Evolutionary conservation across 805 yeast species (phyloP).

Genomic region (Wickerhamomyces mucosus): DNA sequence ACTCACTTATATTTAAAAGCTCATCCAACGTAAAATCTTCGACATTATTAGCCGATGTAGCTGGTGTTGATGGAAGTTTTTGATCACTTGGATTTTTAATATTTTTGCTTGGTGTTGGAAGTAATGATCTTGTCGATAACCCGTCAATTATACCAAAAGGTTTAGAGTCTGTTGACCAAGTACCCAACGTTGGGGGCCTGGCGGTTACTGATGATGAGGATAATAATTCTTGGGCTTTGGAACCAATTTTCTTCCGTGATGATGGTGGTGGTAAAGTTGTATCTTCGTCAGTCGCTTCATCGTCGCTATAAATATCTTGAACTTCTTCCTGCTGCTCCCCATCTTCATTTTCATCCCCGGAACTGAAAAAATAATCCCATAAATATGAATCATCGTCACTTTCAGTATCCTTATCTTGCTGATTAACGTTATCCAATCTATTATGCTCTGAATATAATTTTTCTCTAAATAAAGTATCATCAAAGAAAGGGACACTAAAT

Average conservation of each 20-base stretch:
- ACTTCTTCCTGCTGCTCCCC: constrained; percentile 10
- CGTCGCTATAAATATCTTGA: constrained; percentile 34
- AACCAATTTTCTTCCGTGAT: constrained; percentile 48
- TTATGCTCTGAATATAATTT: too few relatives aligned
- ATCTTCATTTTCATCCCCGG: constrained; percentile 23
- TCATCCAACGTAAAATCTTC: constrained; percentile 62
- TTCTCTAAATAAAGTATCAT: constrained; percentile 24
- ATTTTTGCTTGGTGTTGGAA: constrained; percentile 26
- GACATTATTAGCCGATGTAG: constrained; percentile 21
- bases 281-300: constrained; percentile 94
- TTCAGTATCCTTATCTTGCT: constrained; percentile 6
- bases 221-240: constrained; percentile 86
- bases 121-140: constrained; percentile 73
- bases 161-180: constrained; percentile 78
- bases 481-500: constrained; percentile 32
- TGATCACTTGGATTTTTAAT: constrained; percentile 18
- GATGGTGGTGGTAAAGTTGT: constrained; percentile 68
- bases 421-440: neutral
- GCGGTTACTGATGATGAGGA: constrained; percentile 78
- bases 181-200: constrained; percentile 86
- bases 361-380: constrained; percentile 64
- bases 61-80: too few relatives aligned
- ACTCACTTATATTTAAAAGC: constrained; percentile 76
- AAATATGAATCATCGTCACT: constrained; percentile 55
- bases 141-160: constrained; percentile 96